Evolutionary conservation across 78 protist genomes (phyloP).

Genomic region (Dictyostelium capitatum): DNA sequence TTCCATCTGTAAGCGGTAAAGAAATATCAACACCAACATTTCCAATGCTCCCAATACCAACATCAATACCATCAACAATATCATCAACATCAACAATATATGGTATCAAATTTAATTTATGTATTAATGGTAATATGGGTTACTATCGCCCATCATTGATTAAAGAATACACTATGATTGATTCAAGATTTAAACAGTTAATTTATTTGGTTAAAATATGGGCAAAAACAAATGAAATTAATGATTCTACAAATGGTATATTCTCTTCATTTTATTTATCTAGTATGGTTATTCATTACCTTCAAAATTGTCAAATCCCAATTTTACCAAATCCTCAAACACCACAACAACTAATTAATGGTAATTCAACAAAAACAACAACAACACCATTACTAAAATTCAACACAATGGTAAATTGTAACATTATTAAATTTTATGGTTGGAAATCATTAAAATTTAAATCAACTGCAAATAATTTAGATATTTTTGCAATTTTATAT

Average conservation of each 20-base stretch:
- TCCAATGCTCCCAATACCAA: too few relatives aligned
- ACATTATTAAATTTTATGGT: neutral
- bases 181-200: neutral
- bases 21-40: too few relatives aligned
- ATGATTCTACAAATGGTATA: slow-evolving; percentile 18
- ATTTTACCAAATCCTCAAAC: slow-evolving; percentile 16
- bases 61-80: too few relatives aligned
- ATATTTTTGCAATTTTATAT: neutral
- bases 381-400: neutral
- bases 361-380: neutral
- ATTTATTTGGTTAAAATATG: neutral
- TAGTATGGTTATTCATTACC: slow-evolving; percentile 37
- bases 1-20: too few relatives aligned
- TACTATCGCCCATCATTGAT: slow-evolving; percentile 12
- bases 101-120: slow-evolving; percentile 14
- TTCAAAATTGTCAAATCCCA: neutral
- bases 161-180: neutral
- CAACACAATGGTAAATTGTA: neutral
- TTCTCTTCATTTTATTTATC: neutral
- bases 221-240: neutral
- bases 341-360: neutral
- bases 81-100: too few relatives aligned
- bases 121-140: neutral
- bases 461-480: too few relatives aligned
- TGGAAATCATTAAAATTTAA: neutral